phyloP scores from a whole-genome alignment of 1,284 basidiomycete genomes.

The Cutaneotrichosporon spelunceum region DNA sequence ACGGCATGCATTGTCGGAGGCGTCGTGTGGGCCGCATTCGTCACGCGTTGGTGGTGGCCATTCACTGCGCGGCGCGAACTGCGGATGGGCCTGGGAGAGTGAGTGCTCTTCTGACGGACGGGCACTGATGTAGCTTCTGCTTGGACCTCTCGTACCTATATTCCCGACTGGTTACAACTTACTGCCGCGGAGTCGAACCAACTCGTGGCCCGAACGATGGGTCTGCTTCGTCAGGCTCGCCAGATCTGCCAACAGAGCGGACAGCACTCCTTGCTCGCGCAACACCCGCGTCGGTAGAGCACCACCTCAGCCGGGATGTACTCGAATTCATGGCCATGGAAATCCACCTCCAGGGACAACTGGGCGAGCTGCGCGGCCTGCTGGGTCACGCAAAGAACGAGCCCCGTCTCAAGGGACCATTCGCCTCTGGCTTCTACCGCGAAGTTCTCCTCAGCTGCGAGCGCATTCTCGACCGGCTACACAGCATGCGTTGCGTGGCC shows the following conservation, averaged over 20 bases:
- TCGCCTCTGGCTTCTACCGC: conserved; percentile 76
- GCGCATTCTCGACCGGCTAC: conserved; percentile 77
- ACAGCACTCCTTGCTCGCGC: conserved; percentile 13
- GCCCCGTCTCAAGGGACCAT: conserved; percentile 89
- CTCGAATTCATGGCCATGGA: conserved; percentile 92
- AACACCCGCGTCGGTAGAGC: conserved; percentile 18
- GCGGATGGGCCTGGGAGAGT: conserved; percentile 80
- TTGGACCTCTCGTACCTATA: conserved; percentile 53
- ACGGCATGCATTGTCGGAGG: conserved; percentile 79
- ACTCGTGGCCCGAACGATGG: too few relatives aligned
- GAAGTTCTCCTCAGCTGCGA: conserved; percentile 81
- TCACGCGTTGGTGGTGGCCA: conserved; percentile 92
- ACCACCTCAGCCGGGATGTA: conserved; percentile 52
- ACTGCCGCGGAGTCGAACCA: conserved; percentile 31
- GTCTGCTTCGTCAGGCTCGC: background rate
- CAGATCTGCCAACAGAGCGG: conserved; percentile 7
- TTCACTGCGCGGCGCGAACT: conserved; percentile 86
- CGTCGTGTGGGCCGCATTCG: conserved; percentile 81
- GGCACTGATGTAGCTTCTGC: conserved; percentile 39
- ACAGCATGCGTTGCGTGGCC: conserved; percentile 93
- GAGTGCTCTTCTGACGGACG: conserved; percentile 37
- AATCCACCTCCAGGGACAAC: conserved; percentile 82
- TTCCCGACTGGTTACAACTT: conserved; percentile 48
- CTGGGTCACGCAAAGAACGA: conserved; percentile 87
- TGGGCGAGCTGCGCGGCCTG: conserved; percentile 76